Base-by-base conservation (phyloP, 2,329 filamentous ascomycete genomes). In the Epichloe elymi region DNA sequence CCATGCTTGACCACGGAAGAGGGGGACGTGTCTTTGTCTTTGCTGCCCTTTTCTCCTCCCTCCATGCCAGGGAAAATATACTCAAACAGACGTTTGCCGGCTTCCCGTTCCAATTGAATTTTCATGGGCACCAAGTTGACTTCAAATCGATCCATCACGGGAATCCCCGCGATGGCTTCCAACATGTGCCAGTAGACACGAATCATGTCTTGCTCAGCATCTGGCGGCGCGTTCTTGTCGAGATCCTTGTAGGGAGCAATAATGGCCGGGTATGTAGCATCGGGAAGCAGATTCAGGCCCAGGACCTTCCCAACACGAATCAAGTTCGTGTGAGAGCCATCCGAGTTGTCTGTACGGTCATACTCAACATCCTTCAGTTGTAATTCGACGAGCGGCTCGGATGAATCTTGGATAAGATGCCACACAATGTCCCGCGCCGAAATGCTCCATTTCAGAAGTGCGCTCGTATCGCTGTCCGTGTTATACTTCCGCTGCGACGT, bases 111-210 rank as follows among this genome's bases (percentile, higher is more conserved):
- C 37, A 98, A 74, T 64, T 98, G 93, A 20, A 98, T 83, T 66
- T 89, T 94, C 64, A 98, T 79, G 0, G 93, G 94, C 65, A 94
- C 90, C 19, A 98, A 72, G 51, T 90, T 88, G 51, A 98, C 87
- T 66, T 97, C 90, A 61, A 98, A 98, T 60, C 94, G 86, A 59
- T 97, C 91, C 74, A 98, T 88, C 35, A 98, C 90, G 0, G 91
- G 88, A 55, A 98, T 98, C 46, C 93, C 93, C 38, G 91, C 93
- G 65, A 98, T 96, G 7, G 93, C 90, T 69, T 98, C 93, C 4
- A 98, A 76, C 88, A 96, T 96, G 64, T 96, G 83, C 88, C 94
- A 98, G 64, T 95, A 93, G 12, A 99, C 87, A 36, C 85, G 82
- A 48, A 98, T 78, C 85, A 97, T 97, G 61, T 89, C 88, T 44